Base-by-base conservation (phyloP, 257 asterid species). In the Solanum clarkiae region DNA sequence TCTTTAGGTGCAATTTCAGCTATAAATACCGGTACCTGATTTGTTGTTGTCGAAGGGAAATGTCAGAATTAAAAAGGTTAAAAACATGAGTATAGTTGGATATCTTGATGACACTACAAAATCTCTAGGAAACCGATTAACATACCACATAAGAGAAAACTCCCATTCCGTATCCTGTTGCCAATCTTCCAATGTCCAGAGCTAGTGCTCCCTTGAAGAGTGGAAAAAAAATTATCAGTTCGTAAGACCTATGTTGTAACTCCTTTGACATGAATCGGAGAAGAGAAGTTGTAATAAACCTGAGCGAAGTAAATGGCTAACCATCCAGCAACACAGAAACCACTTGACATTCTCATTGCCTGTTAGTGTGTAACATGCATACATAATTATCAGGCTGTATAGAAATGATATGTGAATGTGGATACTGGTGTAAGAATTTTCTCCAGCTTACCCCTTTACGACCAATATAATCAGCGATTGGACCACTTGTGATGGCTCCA, bases 161-260 rank as follows among this genome's bases (percentile, higher is more conserved):
- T 91, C 98, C 98, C 98, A 93, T 94, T 74, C 99, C 99, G 90
- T 93, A 94, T 88, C 98, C 98, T 42, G 98, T 94, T 56, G 97
- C 97, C 62, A 94, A 83, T 87, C 99, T 92, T 75, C 99, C 98
- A 16, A 95, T 84, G 87, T 95, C 98, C 86, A 97, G 91, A 80
- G 90, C 90, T 57, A 88, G 65, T 32, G 81, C 91, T 47, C 92
- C 94, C 98, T 87, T 72, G 45, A 86, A 84, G 81, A 66, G 83
- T 20, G 24, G 65, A 80, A 14, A 14, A 14, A 82, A 15, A 81
- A 16, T 79, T 26, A 71, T 90, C 82, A 91, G 71, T 80, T 51
- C 10, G 8, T 77, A 77, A 24, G 65, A 10, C 65, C 14, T 51
- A 51, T 0, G 5, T 20, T 10, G 84, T 57, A 42, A 55, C 54